These are phyloP conservation scores for Penicillium corylophilum DNA, from an alignment of 2,329 filamentous ascomycete species.

Conservation along the genomic window DNA sequence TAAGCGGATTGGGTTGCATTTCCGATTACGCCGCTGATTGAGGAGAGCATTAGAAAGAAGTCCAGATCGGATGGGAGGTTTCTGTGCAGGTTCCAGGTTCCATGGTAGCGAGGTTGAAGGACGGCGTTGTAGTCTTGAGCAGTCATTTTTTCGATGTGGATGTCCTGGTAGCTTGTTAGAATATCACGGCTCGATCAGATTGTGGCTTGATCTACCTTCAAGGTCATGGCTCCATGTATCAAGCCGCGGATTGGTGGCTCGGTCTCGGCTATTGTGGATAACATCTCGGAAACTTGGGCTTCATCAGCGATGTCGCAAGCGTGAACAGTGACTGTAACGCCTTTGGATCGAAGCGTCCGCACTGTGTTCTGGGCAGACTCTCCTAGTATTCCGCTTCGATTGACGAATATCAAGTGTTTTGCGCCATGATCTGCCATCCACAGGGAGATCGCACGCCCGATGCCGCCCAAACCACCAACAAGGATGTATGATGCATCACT, in stretches of 20 bases:
- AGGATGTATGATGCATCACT: slow-evolving; percentile 25
- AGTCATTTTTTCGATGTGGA: slow-evolving; percentile 38
- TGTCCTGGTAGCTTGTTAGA: slow-evolving; percentile 18
- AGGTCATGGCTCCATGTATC: slow-evolving; percentile 30
- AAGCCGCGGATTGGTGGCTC: slow-evolving; percentile 26
- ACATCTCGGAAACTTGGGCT: slow-evolving; percentile 28
- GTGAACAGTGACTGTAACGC: slow-evolving; percentile 20
- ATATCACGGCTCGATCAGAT: not conserved
- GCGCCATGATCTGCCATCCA: slow-evolving; percentile 54
- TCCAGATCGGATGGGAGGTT: slow-evolving; percentile 28
- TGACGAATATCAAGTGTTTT: slow-evolving; percentile 53
- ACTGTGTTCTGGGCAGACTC: slow-evolving; percentile 17
- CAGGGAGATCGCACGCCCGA: slow-evolving; percentile 27
- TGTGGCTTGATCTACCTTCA: slow-evolving; percentile 16
- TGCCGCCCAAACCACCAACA: slow-evolving; percentile 29
- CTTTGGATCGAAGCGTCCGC: slow-evolving; percentile 18
- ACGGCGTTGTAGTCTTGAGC: slow-evolving; percentile 32
- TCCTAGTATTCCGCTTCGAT: slow-evolving; percentile 39
- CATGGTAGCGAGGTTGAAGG: slow-evolving; percentile 34
- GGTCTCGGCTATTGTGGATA: slow-evolving; percentile 5
- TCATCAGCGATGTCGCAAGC: slow-evolving; percentile 34
- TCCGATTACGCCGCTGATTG: slow-evolving; percentile 44
- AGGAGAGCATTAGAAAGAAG: slow-evolving; percentile 44
- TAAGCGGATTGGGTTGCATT: slow-evolving; percentile 48
- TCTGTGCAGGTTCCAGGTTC: slow-evolving; percentile 30